These are phyloP conservation scores for Daldinia caldariorum DNA, from an alignment of 495 filamentous ascomycete species.

Conservation along the genomic window DNA sequence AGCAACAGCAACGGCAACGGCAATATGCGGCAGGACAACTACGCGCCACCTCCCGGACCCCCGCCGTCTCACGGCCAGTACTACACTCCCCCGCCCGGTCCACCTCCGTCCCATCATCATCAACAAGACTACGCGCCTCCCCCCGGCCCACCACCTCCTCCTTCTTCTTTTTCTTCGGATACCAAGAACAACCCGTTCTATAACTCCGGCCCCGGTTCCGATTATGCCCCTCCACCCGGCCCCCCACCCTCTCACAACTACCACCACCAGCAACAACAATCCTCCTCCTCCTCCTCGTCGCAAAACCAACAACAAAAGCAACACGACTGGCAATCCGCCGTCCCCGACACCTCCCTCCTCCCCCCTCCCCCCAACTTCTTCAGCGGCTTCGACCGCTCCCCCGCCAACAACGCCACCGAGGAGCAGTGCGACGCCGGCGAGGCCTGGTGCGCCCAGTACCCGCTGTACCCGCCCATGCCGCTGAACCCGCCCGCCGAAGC, in stretches of 20 bases:
- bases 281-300: no score
- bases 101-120: constrained; percentile 52
- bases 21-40: constrained; percentile 38
- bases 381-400: constrained; percentile 69
- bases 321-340: constrained; percentile 79
- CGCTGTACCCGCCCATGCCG: constrained; percentile 67
- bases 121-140: constrained; percentile 48
- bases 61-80: constrained; percentile 46
- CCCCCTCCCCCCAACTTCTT: constrained; percentile 81
- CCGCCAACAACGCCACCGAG: constrained; percentile 76
- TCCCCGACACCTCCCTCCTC: constrained; percentile 81
- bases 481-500: constrained; percentile 53
- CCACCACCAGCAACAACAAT: no score
- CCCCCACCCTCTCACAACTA: constrained; percentile 46
- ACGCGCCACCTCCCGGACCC: constrained; percentile 50
- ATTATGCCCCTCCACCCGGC: constrained; percentile 45
- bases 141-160: constrained; percentile 36
- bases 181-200: constrained; percentile 36
- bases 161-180: neutral
- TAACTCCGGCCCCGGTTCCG: constrained; percentile 25
- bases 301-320: constrained; percentile 18
- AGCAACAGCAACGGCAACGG: no score
- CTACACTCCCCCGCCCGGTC: constrained; percentile 47
- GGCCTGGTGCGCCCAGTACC: constrained; percentile 72
- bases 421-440: constrained; percentile 77